These are phyloP conservation scores for Comarum palustre DNA, from an alignment of 306 rosid species.

Conservation along the genomic window DNA sequence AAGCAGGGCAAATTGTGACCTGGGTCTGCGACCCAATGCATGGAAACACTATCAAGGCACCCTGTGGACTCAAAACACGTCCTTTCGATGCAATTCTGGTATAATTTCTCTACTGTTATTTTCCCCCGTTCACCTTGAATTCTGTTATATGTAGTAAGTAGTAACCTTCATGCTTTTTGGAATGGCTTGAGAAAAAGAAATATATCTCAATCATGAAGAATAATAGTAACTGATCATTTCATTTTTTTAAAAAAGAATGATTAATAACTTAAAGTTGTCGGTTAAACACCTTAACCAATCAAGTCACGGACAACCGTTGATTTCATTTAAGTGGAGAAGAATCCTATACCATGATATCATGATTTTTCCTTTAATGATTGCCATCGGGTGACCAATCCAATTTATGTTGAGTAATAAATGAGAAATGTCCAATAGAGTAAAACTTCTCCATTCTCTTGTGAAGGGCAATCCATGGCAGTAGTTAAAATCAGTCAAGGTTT, in stretches of 20 bases:
- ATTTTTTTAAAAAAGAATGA: no score
- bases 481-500: not conserved
- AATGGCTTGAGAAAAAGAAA: not conserved
- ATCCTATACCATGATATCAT: not conserved
- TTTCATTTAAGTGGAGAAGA: not conserved
- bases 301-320: no score
- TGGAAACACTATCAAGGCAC: constrained; percentile 73
- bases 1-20: constrained; percentile 70
- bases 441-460: not conserved
- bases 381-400: not conserved
- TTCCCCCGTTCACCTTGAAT: not conserved
- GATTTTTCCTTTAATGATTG: not conserved
- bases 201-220: not conserved
- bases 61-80: constrained; percentile 74
- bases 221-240: no score
- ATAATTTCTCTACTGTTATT: constrained; percentile 15
- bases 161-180: not conserved
- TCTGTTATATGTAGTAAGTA: not conserved
- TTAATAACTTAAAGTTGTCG: no score
- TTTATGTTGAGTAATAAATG: not conserved
- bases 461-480: not conserved
- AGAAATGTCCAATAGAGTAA: not conserved
- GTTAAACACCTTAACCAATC: no score
- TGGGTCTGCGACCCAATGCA: constrained; percentile 84
- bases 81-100: constrained; percentile 74